Evolutionary conservation across 768 basidiomycete species (phyloP), one percentile per base, ranked within the genome.

Genomic region (Suillus tomentosus): DNA sequence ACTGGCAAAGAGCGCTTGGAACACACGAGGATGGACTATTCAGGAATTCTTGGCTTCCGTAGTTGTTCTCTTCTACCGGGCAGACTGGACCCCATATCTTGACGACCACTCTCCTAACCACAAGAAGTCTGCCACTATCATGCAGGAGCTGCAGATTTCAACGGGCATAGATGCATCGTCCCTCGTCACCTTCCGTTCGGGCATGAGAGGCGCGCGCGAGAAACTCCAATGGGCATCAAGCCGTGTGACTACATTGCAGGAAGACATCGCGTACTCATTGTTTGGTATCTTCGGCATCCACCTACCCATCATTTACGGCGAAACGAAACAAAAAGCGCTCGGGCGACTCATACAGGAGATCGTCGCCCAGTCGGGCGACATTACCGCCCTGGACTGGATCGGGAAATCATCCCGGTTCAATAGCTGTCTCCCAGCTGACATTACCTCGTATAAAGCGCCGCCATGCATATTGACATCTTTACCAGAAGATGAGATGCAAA

Each of bases 41-140:
- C 62, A 58, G 45, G 62, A 63, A 19, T 57, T 60, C 6, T 40
- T 66, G 10, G 65, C 65, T 10, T 62, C 65, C 5, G 11, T 39
- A 7, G 31, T 45, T 7, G 8, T 66, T 6, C 43, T 53, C 22
- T 66, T 66, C 27, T 66, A 61, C 40, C 36, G 43, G 19, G 43
- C 37, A 15, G 57, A 60, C 8, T 66, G 65, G 65, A 24, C 47
- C 0, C 62, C 3, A 13, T 54, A 54, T 36, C 53, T 34, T 5
- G 19, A 54, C 2, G 53, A 54, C 34, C 6, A 3, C 53, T 54
- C 53, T 19, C 6, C 31, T 1, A 54, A 54, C 11, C 53, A 54
- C 31, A 54, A 54, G 34, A 13, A n/a, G 53, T 54, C 53, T n/a
- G 31, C 19, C 11, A 19, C 11, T 11, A 54, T 54, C 34, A 34